A percentile compares a stretch with the other conserved stretches of the same genome.
phyloP scores from a whole-genome alignment of 2,329 filamentous ascomycete species.

The Colletotrichum tabaci region DNA sequence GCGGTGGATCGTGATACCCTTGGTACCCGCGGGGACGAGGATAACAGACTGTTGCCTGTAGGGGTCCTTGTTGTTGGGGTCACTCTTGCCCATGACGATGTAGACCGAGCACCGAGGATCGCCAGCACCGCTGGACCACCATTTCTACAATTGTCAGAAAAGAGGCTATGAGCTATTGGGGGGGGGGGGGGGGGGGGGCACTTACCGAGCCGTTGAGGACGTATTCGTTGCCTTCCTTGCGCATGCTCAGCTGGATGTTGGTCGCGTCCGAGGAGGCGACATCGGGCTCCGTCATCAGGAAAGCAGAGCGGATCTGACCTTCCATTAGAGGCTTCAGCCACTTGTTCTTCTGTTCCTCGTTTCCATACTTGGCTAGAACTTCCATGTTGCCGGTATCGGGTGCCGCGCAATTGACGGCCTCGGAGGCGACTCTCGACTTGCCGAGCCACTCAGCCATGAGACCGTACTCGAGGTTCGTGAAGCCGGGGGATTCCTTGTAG shows the following conservation, averaged over 20 bases:
- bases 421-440: slow-evolving; percentile 85
- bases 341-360: slow-evolving; percentile 84
- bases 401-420: slow-evolving; percentile 91
- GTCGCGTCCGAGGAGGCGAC: slow-evolving; percentile 92
- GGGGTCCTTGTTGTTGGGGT: slow-evolving; percentile 79
- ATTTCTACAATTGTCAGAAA: slow-evolving; percentile 76
- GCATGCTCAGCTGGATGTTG: slow-evolving; percentile 90
- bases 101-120: slow-evolving; percentile 94
- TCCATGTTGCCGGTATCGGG: slow-evolving; percentile 98
- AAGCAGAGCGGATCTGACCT: slow-evolving; percentile 89
- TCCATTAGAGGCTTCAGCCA: slow-evolving; percentile 88
- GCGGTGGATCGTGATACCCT: slow-evolving; percentile 91
- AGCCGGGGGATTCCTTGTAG: slow-evolving; percentile 95
- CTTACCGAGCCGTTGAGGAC: slow-evolving; percentile 88
- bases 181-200: slow-evolving; percentile 13
- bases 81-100: slow-evolving; percentile 96
- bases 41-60: slow-evolving; percentile 96
- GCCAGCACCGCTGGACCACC: slow-evolving; percentile 98
- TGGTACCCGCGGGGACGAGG: slow-evolving; percentile 84
- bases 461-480: slow-evolving; percentile 95
- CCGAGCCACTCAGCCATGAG: slow-evolving; percentile 97
- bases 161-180: no score
- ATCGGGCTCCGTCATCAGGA: slow-evolving; percentile 94
- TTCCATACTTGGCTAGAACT: slow-evolving; percentile 92
- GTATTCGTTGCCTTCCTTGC: slow-evolving; percentile 87